Conservation (phyloP, 2,329 filamentous ascomycete genomes). For the Trichophyton rubrum region DNA sequence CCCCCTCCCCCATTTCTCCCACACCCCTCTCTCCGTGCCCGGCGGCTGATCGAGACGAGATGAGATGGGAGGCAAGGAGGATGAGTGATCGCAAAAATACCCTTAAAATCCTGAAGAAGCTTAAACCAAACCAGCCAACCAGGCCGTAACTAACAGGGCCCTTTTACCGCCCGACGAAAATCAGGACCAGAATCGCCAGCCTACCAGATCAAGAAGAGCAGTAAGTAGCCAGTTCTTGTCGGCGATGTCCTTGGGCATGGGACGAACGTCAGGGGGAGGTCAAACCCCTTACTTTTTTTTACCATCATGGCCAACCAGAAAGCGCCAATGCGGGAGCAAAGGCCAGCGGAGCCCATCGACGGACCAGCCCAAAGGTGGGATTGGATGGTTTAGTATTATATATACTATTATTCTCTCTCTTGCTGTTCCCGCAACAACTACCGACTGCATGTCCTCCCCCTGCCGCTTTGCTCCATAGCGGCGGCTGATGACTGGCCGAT, state of each 20-base stretch:
- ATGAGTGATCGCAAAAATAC: background rate
- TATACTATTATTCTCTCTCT: too few relatives aligned
- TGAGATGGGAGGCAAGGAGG: background rate
- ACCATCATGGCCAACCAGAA: background rate
- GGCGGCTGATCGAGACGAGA: background rate
- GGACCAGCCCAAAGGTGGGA: background rate
- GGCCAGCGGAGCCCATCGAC: background rate
- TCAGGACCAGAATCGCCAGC: background rate
- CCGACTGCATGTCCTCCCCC: too few relatives aligned
- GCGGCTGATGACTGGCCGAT: background rate
- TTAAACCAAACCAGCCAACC: background rate
- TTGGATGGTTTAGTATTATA: too few relatives aligned
- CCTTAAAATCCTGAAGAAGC: too few relatives aligned
- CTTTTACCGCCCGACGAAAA: background rate
- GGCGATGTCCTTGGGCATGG: background rate
- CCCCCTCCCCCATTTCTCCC: too few relatives aligned
- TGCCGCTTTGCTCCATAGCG: too few relatives aligned
- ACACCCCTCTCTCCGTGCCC: background rate
- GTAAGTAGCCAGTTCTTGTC: too few relatives aligned
- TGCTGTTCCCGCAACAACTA: too few relatives aligned
- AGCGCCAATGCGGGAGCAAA: background rate
- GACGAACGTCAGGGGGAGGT: background rate
- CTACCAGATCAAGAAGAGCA: background rate
- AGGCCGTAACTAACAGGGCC: background rate
- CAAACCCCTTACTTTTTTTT: background rate